phyloP scores from a whole-genome alignment of 768 basidiomycete genomes.

The Xanthoconium stramineum region DNA sequence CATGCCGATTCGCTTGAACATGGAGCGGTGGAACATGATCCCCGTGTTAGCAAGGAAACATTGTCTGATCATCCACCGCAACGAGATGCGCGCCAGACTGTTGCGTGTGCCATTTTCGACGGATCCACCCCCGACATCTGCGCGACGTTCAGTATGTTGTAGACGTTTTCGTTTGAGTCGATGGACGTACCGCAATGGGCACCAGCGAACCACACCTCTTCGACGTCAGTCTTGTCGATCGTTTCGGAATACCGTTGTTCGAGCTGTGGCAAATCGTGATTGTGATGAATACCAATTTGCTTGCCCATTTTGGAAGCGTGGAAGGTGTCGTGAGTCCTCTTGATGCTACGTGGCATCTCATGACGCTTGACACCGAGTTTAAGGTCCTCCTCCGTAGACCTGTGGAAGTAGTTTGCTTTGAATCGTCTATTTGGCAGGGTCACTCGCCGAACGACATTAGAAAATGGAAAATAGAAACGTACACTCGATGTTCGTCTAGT shows the following conservation, averaged over 20 bases:
- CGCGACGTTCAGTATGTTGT: not conserved
- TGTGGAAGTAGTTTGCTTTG: constrained; percentile 36
- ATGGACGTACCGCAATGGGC: constrained; percentile 58
- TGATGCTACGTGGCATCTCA: constrained; percentile 42
- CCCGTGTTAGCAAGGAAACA: constrained; percentile 54
- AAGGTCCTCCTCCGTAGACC: constrained; percentile 39
- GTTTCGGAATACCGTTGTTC: constrained; percentile 39
- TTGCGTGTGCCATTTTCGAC: constrained; percentile 54
- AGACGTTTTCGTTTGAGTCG: not conserved
- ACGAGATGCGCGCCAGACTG: constrained; percentile 64
- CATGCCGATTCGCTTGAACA: constrained; percentile 42
- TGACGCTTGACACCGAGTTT: constrained; percentile 47
- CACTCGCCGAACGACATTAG: not conserved
- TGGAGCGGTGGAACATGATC: constrained; percentile 52
- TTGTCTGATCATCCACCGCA: constrained; percentile 78
- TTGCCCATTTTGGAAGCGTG: not conserved
- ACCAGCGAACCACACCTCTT: constrained; percentile 82
- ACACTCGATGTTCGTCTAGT: constrained; percentile 64
- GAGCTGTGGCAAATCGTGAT: constrained; percentile 30
- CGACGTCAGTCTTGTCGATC: constrained; percentile 50
- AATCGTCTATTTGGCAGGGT: constrained; percentile 25
- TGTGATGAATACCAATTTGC: constrained; percentile 8
- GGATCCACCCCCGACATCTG: constrained; percentile 76
- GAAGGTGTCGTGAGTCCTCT: constrained; percentile 12
- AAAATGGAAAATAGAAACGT: constrained; percentile 18